phyloP scores from a whole-genome alignment of 2,329 filamentous ascomycete genomes.

The Claviceps arundinis region DNA sequence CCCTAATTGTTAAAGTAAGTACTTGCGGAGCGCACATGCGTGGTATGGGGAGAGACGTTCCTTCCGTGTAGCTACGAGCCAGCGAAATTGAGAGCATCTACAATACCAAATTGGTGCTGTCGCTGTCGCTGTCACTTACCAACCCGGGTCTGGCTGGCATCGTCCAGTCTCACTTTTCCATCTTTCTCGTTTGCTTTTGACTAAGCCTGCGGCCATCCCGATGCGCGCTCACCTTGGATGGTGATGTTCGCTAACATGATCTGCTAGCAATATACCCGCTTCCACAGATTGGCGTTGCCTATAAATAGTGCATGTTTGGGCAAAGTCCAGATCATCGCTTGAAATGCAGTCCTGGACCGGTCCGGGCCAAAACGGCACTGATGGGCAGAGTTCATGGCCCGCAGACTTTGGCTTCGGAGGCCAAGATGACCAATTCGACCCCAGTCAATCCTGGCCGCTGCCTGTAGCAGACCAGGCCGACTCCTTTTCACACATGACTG shows the following conservation, averaged over 20 bases:
- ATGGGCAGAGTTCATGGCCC: constrained; percentile 23
- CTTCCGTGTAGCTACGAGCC: neutral
- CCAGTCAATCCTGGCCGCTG: constrained; percentile 25
- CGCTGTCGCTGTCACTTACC: neutral
- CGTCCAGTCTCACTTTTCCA: constrained; percentile 7
- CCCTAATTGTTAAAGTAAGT: constrained; percentile 5
- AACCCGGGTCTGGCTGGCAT: neutral
- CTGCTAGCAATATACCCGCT: constrained; percentile 15
- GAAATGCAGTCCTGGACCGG: constrained; percentile 29
- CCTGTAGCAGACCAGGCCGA: constrained; percentile 19
- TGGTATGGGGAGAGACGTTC: constrained; percentile 1
- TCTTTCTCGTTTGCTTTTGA: constrained; percentile 5
- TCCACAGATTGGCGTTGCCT: constrained; percentile 3
- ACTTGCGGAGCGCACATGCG: constrained; percentile 2
- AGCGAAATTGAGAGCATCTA: neutral
- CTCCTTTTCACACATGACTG: constrained; percentile 19
- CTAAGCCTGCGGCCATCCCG: constrained; percentile 5
- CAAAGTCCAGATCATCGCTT: constrained; percentile 12
- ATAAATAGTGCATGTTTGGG: constrained; percentile 11
- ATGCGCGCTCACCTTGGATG: constrained; percentile 2
- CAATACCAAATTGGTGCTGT: neutral
- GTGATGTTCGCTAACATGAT: constrained; percentile 18
- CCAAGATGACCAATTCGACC: constrained; percentile 25
- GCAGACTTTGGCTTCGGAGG: constrained; percentile 19
- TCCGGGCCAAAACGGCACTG: constrained; percentile 23